Evolutionary conservation across 768 basidiomycete species (phyloP), one percentile per base, ranked within the genome.

Genomic region (Tephrocybe sp.): DNA sequence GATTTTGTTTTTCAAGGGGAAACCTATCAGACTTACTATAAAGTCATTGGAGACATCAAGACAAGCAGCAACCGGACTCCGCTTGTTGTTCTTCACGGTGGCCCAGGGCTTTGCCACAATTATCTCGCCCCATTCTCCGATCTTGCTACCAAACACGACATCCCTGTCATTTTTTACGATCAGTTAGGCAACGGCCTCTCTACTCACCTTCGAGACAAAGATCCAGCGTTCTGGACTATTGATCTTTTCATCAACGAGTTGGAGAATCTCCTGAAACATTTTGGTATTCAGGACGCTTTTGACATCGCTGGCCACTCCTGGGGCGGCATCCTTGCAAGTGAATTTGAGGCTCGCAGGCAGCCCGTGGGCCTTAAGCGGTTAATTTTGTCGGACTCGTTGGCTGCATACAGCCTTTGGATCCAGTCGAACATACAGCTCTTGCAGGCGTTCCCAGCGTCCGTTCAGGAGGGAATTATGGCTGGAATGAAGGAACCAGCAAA

Each of bases 191-290:
- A 69, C 52, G 79, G 77, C 15, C 65, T 57, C n/a, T 83, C 80
- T 6, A 76, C 79, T 11, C 79, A 77, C 58, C 68, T 80, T 33
- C 72, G 61, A 15, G 70, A 76, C 43, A 78, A 74, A 50, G 64
- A 62, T 2, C 62, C 65, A 12, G 67, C 72, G 17, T 83, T 84
- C 62, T 81, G 79, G 78, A 75, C 70, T 3, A 28, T 73, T 18
- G 71, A 77, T 6, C 72, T 84, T 3, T 84, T 80, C 66, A 60
- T 79, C 47, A 75, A 75, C 36, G 78, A 85, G 66, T 75, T 85
- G 28, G 69, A 71, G 23, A 81, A 80, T 46, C 55, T 84, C 8
- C 46, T 83, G 20, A 39, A 56, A 3, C 56, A 76, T 18, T 65
- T 84, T 17, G 69, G 65, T 0, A 72, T 83, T 51, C 37, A 60